Conservation (phyloP, 2,329 filamentous ascomycete genomes). For the Zymoseptoria brevis region DNA sequence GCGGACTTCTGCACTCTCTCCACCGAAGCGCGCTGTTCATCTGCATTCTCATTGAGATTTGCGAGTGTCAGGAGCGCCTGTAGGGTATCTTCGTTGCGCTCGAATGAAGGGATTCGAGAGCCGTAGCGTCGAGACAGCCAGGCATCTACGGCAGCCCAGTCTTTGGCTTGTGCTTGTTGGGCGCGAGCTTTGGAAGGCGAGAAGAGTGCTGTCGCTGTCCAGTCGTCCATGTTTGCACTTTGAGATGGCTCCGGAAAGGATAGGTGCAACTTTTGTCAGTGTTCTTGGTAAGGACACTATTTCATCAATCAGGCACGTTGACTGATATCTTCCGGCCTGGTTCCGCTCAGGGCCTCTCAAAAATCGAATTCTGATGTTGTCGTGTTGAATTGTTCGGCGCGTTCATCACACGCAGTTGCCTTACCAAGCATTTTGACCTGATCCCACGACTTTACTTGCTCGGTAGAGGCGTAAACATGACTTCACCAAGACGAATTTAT, state of each 20-base stretch:
- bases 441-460: background rate
- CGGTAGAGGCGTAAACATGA: background rate
- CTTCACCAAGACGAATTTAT: background rate
- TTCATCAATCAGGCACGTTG: too few relatives aligned
- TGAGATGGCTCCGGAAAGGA: background rate
- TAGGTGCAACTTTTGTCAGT: background rate
- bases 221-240: conserved; percentile 23
- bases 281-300: background rate
- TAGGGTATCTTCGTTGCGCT: conserved; percentile 79
- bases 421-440: background rate
- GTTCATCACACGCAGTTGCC: background rate
- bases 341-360: background rate
- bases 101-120: conserved; percentile 61
- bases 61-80: conserved; percentile 66
- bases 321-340: too few relatives aligned
- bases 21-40: conserved; percentile 58
- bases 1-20: conserved; percentile 53
- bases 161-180: conserved; percentile 73
- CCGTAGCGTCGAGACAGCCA: conserved; percentile 71
- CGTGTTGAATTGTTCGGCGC: background rate
- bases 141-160: conserved; percentile 80
- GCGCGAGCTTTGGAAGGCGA: conserved; percentile 61
- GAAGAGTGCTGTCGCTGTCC: conserved; percentile 41
- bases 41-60: conserved; percentile 66
- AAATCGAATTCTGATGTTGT: background rate